These are phyloP conservation scores for Arachis monticola DNA, from an alignment of 331 rosid species.

Conservation along the genomic window DNA sequence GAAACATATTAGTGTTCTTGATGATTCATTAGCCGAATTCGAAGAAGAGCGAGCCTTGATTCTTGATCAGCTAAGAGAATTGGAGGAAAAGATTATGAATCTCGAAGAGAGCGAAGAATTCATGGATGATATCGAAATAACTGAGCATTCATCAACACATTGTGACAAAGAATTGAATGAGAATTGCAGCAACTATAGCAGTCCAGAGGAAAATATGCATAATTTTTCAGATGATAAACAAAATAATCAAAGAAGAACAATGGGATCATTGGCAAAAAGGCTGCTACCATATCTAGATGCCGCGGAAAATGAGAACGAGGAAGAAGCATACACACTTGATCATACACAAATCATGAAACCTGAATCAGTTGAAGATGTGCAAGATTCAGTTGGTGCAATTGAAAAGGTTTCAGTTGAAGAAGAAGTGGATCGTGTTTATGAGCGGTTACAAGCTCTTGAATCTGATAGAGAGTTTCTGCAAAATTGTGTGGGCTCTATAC, in stretches of 20 bases:
- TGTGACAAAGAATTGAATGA: constrained; percentile 38
- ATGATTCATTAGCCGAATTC: constrained; percentile 65
- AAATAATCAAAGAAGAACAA: constrained; percentile 40
- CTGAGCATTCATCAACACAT: constrained; percentile 34
- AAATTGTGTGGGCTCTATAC: constrained; percentile 67
- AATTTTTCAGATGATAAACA: constrained; percentile 40
- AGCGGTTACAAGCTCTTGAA: constrained; percentile 78
- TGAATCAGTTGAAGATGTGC: constrained; percentile 43
- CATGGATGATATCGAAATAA: constrained; percentile 43
- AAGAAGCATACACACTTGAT: constrained; percentile 41
- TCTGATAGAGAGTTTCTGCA: constrained; percentile 70
- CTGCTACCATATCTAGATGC: constrained; percentile 75
- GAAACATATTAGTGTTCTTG: constrained; percentile 61
- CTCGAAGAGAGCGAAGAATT: constrained; percentile 58
- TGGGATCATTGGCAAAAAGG: constrained; percentile 68
- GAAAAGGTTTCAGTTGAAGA: constrained; percentile 61
- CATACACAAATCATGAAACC: constrained; percentile 37
- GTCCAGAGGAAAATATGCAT: constrained; percentile 46
- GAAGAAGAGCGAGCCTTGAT: constrained; percentile 79
- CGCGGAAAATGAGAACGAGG: constrained; percentile 50
- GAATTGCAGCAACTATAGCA: constrained; percentile 38
- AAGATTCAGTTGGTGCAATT: constrained; percentile 30
- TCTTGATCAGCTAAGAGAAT: constrained; percentile 74
- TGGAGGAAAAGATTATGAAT: constrained; percentile 70
- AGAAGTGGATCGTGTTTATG: constrained; percentile 83